phyloP scores from a whole-genome alignment of 2,329 filamentous ascomycete species.

The Cylindrodendrum hubeiense region DNA sequence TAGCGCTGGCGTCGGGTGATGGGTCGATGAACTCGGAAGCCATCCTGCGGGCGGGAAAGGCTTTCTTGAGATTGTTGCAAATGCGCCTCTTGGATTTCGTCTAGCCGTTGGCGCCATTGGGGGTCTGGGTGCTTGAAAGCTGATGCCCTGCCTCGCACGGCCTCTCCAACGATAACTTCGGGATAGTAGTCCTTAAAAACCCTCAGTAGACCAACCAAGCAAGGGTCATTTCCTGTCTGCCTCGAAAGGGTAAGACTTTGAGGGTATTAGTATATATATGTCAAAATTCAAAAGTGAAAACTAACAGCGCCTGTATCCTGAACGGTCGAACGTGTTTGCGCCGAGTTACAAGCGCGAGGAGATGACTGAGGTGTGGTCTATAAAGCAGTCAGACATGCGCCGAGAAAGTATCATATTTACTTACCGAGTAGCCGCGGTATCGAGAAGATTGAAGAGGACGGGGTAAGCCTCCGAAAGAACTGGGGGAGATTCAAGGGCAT shows the following conservation, averaged over 20 bases:
- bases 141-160: slow-evolving; percentile 70
- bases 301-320: slow-evolving; percentile 81
- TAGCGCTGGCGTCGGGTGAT: slow-evolving; percentile 43
- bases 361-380: slow-evolving; percentile 76
- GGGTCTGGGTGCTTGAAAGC: slow-evolving; percentile 80
- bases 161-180: slow-evolving; percentile 84
- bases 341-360: slow-evolving; percentile 82
- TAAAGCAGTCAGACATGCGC: slow-evolving; percentile 34
- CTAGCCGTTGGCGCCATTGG: slow-evolving; percentile 78
- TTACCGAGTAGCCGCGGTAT: slow-evolving; percentile 81
- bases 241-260: slow-evolving; percentile 67
- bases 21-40: slow-evolving; percentile 73
- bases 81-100: slow-evolving; percentile 73
- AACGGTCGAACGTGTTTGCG: slow-evolving; percentile 88
- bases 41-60: slow-evolving; percentile 52
- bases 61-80: slow-evolving; percentile 60
- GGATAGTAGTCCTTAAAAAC: slow-evolving; percentile 95
- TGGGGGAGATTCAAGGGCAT: slow-evolving; percentile 73
- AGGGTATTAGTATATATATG: slow-evolving; percentile 9
- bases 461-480: slow-evolving; percentile 78
- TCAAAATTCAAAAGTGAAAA: slow-evolving; percentile 6
- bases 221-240: slow-evolving; percentile 78
- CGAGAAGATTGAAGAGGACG: slow-evolving; percentile 83
- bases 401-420: background rate
- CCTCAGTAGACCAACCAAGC: slow-evolving; percentile 78